Conservation (phyloP, 2,329 filamentous ascomycete species). For the Fusarium lyarnte region DNA sequence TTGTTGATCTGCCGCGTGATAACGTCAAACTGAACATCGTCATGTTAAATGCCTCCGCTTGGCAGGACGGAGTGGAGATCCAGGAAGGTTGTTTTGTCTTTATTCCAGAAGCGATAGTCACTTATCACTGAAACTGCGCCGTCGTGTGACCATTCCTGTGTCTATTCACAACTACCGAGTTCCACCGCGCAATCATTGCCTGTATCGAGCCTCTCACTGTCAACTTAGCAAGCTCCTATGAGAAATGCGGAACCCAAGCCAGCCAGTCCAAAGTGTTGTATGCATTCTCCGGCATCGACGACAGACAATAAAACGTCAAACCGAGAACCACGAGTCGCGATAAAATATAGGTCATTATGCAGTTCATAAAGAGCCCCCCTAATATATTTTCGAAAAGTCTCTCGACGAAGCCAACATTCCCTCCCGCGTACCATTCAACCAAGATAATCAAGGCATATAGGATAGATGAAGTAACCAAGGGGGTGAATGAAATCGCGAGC, state of each 20-base stretch:
- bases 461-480: not conserved
- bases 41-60: not conserved
- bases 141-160: not conserved
- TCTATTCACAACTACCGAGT: not conserved
- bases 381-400: too few species aligned
- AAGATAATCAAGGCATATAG: too few species aligned
- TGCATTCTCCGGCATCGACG: not conserved
- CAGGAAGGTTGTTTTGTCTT: fast-evolving
- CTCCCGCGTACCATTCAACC: too few species aligned
- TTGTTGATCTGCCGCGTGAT: not conserved
- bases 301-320: not conserved
- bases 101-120: not conserved
- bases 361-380: too few species aligned
- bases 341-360: too few species aligned
- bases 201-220: fast-evolving
- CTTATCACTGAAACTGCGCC: too few species aligned
- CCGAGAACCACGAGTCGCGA: too few species aligned
- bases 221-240: not conserved
- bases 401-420: too few species aligned
- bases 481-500: not conserved
- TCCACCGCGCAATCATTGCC: not conserved
- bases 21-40: not conserved
- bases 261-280: not conserved
- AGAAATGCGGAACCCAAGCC: not conserved
- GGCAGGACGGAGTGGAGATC: not conserved